Evolutionary conservation across 805 yeast genomes (phyloP).

Genomic region (Starmerella stigmatis): DNA sequence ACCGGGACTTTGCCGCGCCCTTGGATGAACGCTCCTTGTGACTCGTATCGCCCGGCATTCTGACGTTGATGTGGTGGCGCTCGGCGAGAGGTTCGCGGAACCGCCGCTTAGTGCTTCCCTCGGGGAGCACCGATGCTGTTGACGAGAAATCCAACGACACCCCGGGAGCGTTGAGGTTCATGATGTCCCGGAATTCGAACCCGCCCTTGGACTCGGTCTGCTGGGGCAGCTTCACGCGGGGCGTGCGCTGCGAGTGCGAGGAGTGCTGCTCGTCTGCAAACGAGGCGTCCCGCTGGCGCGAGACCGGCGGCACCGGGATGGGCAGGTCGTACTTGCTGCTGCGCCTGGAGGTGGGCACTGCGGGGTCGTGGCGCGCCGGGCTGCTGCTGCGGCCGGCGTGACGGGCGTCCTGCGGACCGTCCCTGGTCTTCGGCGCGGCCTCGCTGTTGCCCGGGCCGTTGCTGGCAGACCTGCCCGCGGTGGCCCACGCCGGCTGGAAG

Average conservation of each 20-base stretch:
- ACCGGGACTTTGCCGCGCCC: too few species aligned
- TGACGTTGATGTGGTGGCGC: slow-evolving; percentile 1
- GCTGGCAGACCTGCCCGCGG: too few species aligned
- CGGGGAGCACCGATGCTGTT: background rate
- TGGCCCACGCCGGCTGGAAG: background rate
- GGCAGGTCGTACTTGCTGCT: slow-evolving; percentile 4
- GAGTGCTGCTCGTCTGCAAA: slow-evolving; percentile 1
- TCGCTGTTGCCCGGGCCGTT: background rate
- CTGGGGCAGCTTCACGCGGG: slow-evolving; percentile 2
- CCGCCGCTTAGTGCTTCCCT: background rate
- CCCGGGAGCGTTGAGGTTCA: background rate
- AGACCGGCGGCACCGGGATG: background rate
- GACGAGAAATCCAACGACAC: background rate
- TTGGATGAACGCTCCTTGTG: background rate
- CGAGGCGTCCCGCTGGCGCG: background rate
- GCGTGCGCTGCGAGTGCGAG: background rate
- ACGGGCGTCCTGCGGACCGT: background rate
- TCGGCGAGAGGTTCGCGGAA: slow-evolving; percentile 4
- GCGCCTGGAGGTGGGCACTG: too few species aligned
- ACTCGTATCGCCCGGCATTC: background rate
- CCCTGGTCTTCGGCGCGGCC: background rate
- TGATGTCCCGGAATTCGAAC: background rate
- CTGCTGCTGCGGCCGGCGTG: background rate
- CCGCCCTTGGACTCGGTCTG: background rate
- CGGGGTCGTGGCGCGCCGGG: background rate